Conservation (phyloP, 2,329 filamentous ascomycete genomes). For the Xylariaceae sp. region DNA sequence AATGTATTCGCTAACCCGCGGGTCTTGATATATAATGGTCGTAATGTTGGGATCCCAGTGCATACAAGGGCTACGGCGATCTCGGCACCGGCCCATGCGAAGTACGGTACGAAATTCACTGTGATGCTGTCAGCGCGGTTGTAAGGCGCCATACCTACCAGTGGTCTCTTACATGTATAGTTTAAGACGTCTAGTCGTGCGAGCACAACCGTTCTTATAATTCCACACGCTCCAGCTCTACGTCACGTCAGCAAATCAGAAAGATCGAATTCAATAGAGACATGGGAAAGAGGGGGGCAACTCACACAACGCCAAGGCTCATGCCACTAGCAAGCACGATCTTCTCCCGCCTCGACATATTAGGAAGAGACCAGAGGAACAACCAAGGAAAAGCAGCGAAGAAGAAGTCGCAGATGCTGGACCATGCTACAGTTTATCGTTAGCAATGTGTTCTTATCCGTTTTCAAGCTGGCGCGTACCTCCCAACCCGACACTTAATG, state of each 20-base stretch:
- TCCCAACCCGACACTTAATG: conserved; percentile 47
- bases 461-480: conserved; percentile 31
- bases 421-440: conserved; percentile 42
- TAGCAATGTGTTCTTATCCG: not conserved
- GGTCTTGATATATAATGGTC: conserved; percentile 38
- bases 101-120: conserved; percentile 42
- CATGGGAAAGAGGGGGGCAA: not conserved
- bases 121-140: not conserved
- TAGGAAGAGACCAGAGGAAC: conserved; percentile 35
- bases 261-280: not conserved
- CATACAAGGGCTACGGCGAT: conserved; percentile 41
- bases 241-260: not conserved
- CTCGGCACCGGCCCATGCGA: conserved; percentile 41
- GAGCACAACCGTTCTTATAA: conserved; percentile 39
- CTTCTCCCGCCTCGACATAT: conserved; percentile 40
- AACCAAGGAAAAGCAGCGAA: conserved; percentile 40
- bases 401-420: conserved; percentile 43
- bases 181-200: conserved; percentile 37
- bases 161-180: conserved; percentile 36
- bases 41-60: conserved; percentile 37
- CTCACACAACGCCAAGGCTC: conserved; percentile 41
- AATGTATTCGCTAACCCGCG: conserved; percentile 34
- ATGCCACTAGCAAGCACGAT: conserved; percentile 39
- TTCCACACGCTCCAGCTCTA: conserved; percentile 46
- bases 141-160: not conserved